Evolutionary conservation across 495 filamentous ascomycete species (phyloP).

Genomic region (Penicillium nucicola): DNA sequence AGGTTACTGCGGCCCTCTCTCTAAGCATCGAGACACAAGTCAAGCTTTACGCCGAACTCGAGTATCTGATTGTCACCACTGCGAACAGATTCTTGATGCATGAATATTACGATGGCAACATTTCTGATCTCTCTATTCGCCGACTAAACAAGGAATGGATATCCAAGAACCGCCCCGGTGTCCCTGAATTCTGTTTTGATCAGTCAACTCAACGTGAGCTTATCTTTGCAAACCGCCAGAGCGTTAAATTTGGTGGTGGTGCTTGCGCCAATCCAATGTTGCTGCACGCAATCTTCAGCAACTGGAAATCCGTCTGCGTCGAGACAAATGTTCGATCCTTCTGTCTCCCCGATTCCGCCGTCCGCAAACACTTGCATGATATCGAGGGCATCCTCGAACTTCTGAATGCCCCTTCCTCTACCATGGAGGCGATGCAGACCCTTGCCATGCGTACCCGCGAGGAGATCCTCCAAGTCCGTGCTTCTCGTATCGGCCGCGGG

Average conservation of each 20-base stretch:
- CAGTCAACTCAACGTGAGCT: conserved; percentile 53
- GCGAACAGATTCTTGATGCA: conserved; percentile 50
- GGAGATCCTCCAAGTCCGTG: no score
- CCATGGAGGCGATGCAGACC: conserved; percentile 38
- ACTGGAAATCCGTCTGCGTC: conserved; percentile 49
- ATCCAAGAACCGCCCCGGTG: conserved; percentile 49
- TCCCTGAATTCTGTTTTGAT: conserved; percentile 56
- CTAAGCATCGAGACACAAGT: conserved; percentile 44
- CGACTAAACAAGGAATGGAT: conserved; percentile 45
- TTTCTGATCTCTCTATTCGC: conserved; percentile 45
- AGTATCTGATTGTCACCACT: conserved; percentile 50
- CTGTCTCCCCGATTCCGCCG: conserved; percentile 50
- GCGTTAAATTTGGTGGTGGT: conserved; percentile 46
- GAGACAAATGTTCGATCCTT: conserved; percentile 55
- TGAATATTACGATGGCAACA: conserved; percentile 43
- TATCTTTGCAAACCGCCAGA: conserved; percentile 47
- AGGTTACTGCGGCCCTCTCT: conserved; percentile 39
- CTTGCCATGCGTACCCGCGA: conserved; percentile 25
- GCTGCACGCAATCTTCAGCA: conserved; percentile 46
- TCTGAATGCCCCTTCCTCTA: conserved; percentile 42
- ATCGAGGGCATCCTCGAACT: conserved; percentile 51
- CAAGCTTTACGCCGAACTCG: conserved; percentile 52
- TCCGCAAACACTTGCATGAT: conserved; percentile 54
- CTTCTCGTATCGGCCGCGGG: no score
- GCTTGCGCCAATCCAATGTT: conserved; percentile 35